Conservation (phyloP, 805 yeast genomes). For the Yarrowia deformans region DNA sequence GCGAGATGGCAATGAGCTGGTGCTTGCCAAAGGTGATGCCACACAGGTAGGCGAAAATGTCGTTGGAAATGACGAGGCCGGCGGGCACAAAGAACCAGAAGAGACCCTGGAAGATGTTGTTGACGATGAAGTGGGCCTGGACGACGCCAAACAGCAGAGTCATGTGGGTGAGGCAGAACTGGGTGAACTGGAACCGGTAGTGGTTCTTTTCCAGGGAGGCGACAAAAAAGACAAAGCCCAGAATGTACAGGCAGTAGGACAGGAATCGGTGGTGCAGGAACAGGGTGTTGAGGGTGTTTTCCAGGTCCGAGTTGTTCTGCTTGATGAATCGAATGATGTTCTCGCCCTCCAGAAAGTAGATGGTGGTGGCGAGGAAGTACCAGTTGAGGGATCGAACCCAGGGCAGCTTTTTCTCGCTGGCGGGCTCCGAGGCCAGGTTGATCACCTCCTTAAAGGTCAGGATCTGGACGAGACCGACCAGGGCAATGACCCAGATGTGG, state of each 20-base stretch:
- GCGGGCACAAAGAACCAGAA: constrained; percentile 95
- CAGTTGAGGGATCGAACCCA: constrained; percentile 85
- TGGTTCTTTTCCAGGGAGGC: constrained; percentile 87
- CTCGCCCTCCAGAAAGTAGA: constrained; percentile 89
- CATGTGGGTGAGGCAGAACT: constrained; percentile 93
- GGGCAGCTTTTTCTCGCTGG: constrained; percentile 81
- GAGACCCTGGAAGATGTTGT: constrained; percentile 86
- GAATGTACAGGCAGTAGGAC: constrained; percentile 80
- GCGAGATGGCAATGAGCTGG: constrained; percentile 90
- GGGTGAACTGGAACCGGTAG: constrained; percentile 91
- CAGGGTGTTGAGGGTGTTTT: constrained; percentile 62
- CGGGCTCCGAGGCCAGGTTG: constrained; percentile 81
- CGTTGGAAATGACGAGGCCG: constrained; percentile 89
- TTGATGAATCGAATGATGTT: constrained; percentile 73
- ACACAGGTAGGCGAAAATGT: constrained; percentile 94
- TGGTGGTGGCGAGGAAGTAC: constrained; percentile 88
- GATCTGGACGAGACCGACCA: constrained; percentile 76
- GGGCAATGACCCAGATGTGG: constrained; percentile 76
- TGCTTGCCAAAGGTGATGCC: constrained; percentile 96
- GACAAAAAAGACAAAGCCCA: constrained; percentile 90
- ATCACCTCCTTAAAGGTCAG: constrained; percentile 92
- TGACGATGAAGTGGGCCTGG: constrained; percentile 92
- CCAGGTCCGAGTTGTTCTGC: constrained; percentile 58
- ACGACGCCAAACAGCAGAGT: constrained; percentile 85
- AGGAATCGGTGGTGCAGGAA: constrained; percentile 83